These are phyloP conservation scores for Plasmodium vivax DNA, from an alignment of 169 alveolate genomes.

Conservation along the genomic window DNA sequence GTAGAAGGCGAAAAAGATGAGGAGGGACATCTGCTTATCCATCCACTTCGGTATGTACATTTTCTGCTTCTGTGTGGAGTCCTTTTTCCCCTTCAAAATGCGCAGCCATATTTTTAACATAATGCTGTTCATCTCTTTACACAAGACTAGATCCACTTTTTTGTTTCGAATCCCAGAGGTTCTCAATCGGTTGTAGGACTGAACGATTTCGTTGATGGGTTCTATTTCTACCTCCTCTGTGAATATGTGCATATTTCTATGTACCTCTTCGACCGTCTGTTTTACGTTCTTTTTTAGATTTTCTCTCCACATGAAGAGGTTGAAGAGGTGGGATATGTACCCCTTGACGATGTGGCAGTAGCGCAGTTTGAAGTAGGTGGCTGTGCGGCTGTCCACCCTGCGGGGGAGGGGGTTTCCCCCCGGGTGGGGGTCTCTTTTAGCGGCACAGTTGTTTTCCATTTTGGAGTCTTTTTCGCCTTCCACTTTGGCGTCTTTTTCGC, in stretches of 20 bases:
- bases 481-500: not conserved
- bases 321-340: conserved; percentile 41
- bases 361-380: conserved; percentile 8
- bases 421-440: not conserved
- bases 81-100: conserved; percentile 20
- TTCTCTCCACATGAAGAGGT: conserved; percentile 50
- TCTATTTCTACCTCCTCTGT: not conserved
- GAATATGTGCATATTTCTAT: conserved; percentile 15
- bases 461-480: not conserved
- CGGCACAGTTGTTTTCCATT: not conserved
- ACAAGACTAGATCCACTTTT: not conserved
- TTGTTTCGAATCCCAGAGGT: not conserved
- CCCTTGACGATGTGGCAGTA: conserved; percentile 11
- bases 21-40: conserved; percentile 1
- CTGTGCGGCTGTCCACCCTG: not conserved
- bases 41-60: conserved; percentile 18
- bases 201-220: conserved; percentile 5
- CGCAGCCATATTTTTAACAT: conserved; percentile 32
- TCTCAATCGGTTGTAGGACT: conserved; percentile 1
- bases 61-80: conserved; percentile 1
- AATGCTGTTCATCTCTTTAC: not conserved
- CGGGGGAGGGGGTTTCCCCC: not conserved
- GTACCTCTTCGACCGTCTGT: not conserved
- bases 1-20: conserved; percentile 7
- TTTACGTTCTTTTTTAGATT: conserved; percentile 13